Evolutionary conservation across 345 rosid species (phyloP).

Genomic region (Bruguiera sexangula): DNA sequence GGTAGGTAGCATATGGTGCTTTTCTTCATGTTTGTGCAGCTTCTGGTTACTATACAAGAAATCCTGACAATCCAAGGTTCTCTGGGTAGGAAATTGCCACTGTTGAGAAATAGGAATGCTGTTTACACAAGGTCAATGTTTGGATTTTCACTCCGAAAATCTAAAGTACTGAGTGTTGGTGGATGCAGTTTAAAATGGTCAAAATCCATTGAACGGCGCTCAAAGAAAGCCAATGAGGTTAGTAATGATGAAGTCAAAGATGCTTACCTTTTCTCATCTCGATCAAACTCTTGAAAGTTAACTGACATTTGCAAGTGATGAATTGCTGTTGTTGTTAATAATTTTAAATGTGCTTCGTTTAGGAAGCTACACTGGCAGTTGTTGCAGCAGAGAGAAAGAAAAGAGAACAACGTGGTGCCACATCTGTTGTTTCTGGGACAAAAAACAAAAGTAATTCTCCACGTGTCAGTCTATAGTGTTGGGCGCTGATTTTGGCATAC

Average conservation of each 20-base stretch:
- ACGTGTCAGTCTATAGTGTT: conserved; percentile 41
- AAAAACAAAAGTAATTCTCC: conserved; percentile 42
- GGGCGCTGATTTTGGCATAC: conserved; percentile 16
- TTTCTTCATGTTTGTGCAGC: conserved; percentile 26
- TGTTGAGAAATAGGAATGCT: conserved; percentile 68
- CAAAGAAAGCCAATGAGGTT: conserved; percentile 91
- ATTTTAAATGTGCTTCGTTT: conserved; percentile 15
- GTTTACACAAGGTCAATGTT: conserved; percentile 76
- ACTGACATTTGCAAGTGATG: conserved; percentile 1
- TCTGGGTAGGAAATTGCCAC: conserved; percentile 56
- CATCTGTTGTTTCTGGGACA: conserved; percentile 30
- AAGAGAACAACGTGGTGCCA: conserved; percentile 47
- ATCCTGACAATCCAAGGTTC: conserved; percentile 21
- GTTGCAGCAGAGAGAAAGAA: conserved; percentile 72
- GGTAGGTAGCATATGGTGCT: conserved; percentile 40
- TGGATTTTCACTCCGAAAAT: conserved; percentile 82
- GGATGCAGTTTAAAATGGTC: conserved; percentile 96
- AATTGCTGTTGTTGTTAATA: conserved; percentile 7
- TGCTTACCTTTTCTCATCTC: no score
- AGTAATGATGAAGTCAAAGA: conserved; percentile 21
- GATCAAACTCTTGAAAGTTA: neutral
- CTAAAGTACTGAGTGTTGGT: conserved; percentile 85
- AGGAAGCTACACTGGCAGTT: conserved; percentile 94
- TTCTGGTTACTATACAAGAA: conserved; percentile 17
- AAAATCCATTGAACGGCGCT: conserved; percentile 74